These are phyloP conservation scores for Polyporus arcularius DNA, from an alignment of 768 basidiomycete genomes.

Conservation along the genomic window DNA sequence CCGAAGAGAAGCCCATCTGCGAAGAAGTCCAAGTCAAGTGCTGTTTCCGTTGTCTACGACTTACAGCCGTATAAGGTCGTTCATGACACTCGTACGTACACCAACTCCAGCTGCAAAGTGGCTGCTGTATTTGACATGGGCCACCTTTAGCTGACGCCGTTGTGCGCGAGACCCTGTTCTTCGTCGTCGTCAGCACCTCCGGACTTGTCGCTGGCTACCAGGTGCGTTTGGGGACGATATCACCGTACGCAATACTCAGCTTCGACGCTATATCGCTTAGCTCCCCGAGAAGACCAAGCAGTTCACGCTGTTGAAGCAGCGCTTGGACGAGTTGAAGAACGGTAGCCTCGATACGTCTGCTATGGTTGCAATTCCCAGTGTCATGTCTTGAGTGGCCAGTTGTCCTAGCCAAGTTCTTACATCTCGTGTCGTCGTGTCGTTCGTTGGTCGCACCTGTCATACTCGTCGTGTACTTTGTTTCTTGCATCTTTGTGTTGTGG, in stretches of 20 bases:
- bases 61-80: slow-evolving; percentile 52
- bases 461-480: too few relatives aligned
- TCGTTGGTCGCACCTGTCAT: too few relatives aligned
- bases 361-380: slow-evolving; percentile 15
- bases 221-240: slow-evolving; percentile 39
- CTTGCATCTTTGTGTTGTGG: too few relatives aligned
- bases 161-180: slow-evolving; percentile 64
- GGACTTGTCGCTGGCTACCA: slow-evolving; percentile 73
- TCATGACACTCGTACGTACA: slow-evolving; percentile 26
- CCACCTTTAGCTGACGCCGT: background rate
- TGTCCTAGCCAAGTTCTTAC: too few relatives aligned
- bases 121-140: background rate
- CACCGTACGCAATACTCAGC: background rate
- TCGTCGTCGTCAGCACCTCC: slow-evolving; percentile 76
- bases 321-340: slow-evolving; percentile 33
- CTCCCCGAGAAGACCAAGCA: slow-evolving; percentile 45
- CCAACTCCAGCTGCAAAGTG: background rate
- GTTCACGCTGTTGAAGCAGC: slow-evolving; percentile 37
- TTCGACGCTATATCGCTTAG: slow-evolving; percentile 27
- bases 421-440: too few relatives aligned
- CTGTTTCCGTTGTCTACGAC: slow-evolving; percentile 35
- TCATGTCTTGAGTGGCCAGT: too few relatives aligned
- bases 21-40: slow-evolving; percentile 7
- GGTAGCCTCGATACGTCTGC: slow-evolving; percentile 12
- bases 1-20: background rate